Conservation (phyloP, 2,329 filamentous ascomycete species). For the Colletotrichum sp. region DNA sequence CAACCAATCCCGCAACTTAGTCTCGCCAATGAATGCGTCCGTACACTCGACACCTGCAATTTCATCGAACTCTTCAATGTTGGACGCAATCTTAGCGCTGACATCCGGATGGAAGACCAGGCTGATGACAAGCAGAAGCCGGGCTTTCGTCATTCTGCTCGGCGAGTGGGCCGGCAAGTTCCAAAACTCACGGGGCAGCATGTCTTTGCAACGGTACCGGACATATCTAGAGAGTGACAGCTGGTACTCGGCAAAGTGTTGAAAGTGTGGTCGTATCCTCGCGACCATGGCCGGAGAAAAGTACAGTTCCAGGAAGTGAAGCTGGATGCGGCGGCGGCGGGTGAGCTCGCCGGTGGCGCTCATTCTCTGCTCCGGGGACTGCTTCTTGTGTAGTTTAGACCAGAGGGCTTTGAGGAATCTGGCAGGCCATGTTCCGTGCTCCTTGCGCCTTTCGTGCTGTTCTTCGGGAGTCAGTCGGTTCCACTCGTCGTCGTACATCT, state of each 20-base stretch:
- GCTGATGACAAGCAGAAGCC: not conserved
- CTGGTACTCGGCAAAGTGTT: not conserved
- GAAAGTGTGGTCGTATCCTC: not conserved
- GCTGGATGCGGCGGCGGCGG: not conserved
- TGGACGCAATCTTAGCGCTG: not conserved
- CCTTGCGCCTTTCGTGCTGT: not conserved
- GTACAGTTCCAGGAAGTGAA: not conserved
- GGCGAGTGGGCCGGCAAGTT: not conserved
- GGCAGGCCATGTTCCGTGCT: not conserved
- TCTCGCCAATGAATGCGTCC: not conserved
- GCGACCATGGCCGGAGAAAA: not conserved
- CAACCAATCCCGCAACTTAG: rapidly evolving
- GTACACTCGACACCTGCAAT: not conserved
- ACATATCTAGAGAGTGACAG: not conserved
- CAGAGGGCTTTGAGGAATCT: not conserved
- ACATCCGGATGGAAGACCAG: not conserved
- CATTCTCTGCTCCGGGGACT: not conserved
- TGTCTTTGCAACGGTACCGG: not conserved
- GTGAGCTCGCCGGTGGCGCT: not conserved
- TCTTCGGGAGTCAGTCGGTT: not conserved
- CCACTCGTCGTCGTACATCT: not conserved
- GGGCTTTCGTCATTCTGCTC: not conserved
- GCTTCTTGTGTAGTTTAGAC: not conserved
- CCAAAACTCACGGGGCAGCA: not conserved
- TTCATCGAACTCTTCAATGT: not conserved